Evolutionary conservation across 352 stramenopile species (phyloP).

Genomic region (Pythium monospermum): DNA sequence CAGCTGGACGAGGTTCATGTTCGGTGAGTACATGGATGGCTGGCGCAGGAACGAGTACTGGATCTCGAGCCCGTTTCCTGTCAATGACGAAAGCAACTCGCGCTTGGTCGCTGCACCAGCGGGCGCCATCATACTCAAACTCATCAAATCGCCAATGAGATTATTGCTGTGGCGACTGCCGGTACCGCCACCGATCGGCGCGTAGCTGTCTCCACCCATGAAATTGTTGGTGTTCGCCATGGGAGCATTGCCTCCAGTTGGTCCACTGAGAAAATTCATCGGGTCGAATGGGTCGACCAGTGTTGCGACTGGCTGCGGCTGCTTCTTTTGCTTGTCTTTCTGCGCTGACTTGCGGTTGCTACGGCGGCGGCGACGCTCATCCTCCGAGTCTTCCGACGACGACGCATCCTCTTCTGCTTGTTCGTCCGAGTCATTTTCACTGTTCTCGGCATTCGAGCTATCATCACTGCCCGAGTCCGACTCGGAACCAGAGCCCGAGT

Average conservation of each 20-base stretch:
- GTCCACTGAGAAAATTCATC: slow-evolving; percentile 15
- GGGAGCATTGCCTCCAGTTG: background rate
- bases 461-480: slow-evolving; percentile 34
- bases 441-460: slow-evolving; percentile 33
- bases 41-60: slow-evolving; percentile 40
- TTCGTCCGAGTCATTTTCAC: slow-evolving; percentile 44
- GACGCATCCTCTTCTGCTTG: too few species aligned
- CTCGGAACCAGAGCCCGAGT: slow-evolving; percentile 42
- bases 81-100: slow-evolving; percentile 23
- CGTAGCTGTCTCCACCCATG: slow-evolving; percentile 5
- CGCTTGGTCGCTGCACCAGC: slow-evolving; percentile 15
- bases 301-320: slow-evolving; percentile 17
- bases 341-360: slow-evolving; percentile 25
- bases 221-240: slow-evolving; percentile 10
- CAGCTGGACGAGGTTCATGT: slow-evolving; percentile 46
- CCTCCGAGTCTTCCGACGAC: slow-evolving; percentile 42
- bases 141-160: slow-evolving; percentile 24
- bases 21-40: slow-evolving; percentile 37
- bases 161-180: slow-evolving; percentile 21
- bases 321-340: slow-evolving; percentile 6
- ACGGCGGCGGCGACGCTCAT: slow-evolving; percentile 32
- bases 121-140: slow-evolving; percentile 15
- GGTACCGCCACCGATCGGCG: slow-evolving; percentile 10
- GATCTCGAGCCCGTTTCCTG: slow-evolving; percentile 32
- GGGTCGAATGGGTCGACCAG: slow-evolving; percentile 20